phyloP scores from a whole-genome alignment of 257 asterid species.

The Cordia subcordata region DNA sequence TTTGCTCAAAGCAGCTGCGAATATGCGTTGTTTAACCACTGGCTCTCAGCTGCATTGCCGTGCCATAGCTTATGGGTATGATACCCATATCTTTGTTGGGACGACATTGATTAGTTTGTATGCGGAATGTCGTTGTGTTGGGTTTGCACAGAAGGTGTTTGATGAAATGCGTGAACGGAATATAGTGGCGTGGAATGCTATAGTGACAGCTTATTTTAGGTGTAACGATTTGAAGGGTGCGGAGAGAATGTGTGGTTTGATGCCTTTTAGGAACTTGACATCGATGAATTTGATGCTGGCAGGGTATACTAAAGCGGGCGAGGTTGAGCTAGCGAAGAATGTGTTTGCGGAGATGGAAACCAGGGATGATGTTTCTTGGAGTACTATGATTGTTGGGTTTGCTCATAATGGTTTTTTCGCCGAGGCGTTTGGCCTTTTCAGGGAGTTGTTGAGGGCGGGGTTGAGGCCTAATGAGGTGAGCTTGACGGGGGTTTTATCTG shows the following conservation, averaged over 20 bases:
- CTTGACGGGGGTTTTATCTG: slow-evolving; percentile 72
- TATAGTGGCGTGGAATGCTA: slow-evolving; percentile 76
- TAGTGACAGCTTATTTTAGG: slow-evolving; percentile 61
- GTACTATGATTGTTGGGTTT: slow-evolving; percentile 63
- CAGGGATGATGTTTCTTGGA: slow-evolving; percentile 79
- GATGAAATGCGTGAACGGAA: slow-evolving; percentile 72
- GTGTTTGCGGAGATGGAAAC: slow-evolving; percentile 49
- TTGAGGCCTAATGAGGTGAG: slow-evolving; percentile 68
- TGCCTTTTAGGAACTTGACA: slow-evolving; percentile 54
- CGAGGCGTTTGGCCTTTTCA: slow-evolving; percentile 47
- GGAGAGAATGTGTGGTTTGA: slow-evolving; percentile 40
- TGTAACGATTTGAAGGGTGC: slow-evolving; percentile 47
- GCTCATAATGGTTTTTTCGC: slow-evolving; percentile 47
- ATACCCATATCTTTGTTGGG: slow-evolving; percentile 60
- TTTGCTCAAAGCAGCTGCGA: slow-evolving; percentile 66
- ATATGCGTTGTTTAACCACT: slow-evolving; percentile 37
- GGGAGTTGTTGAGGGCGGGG: slow-evolving; percentile 46
- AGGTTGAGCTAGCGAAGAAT: slow-evolving; percentile 44
- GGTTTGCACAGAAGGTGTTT: slow-evolving; percentile 44
- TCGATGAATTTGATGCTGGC: slow-evolving; percentile 84
- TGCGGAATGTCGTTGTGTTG: slow-evolving; percentile 59
- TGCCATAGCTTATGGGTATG: slow-evolving; percentile 54
- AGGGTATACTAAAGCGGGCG: slow-evolving; percentile 57
- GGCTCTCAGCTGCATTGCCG: slow-evolving; percentile 83
- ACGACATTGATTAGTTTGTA: slow-evolving; percentile 85